Percentiles rank a stretch among this genome's conserved stretches.
These are phyloP conservation scores for Verticillium longisporum DNA, from an alignment of 2,329 filamentous ascomycete species.

Conservation along the genomic window DNA sequence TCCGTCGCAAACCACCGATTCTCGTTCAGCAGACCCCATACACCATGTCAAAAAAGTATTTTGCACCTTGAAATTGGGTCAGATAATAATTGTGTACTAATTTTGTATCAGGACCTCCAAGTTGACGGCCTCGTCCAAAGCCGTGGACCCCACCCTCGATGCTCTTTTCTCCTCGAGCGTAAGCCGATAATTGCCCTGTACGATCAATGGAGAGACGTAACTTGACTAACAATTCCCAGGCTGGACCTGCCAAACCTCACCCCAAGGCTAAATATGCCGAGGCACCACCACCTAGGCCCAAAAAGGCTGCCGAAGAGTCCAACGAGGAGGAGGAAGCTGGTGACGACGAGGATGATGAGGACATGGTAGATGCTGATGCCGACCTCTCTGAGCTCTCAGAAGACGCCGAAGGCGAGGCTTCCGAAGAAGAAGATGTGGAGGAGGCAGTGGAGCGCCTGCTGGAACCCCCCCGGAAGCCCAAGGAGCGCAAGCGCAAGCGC, in stretches of 20 bases:
- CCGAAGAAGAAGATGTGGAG: slow-evolving; percentile 17
- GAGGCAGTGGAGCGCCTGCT: slow-evolving; percentile 31
- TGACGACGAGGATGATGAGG: slow-evolving; percentile 20
- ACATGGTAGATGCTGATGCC: slow-evolving; percentile 17
- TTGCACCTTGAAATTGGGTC: neutral
- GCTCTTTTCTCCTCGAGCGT: slow-evolving; percentile 69
- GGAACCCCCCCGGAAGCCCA: slow-evolving; percentile 32
- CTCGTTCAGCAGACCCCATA: no score
- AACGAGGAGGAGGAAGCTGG: slow-evolving; percentile 23
- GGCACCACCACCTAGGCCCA: slow-evolving; percentile 22
- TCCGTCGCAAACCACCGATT: neutral
- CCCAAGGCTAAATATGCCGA: slow-evolving; percentile 37
- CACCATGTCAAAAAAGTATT: slow-evolving; percentile 14
- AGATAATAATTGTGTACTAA: neutral
- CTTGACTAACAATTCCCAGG: slow-evolving; percentile 25
- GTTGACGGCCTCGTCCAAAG: slow-evolving; percentile 40
- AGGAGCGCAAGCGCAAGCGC: slow-evolving; percentile 59
- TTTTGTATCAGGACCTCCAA: slow-evolving; percentile 8
- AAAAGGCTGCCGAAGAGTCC: slow-evolving; percentile 22
- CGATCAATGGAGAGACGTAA: neutral
- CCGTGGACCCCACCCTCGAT: slow-evolving; percentile 61
- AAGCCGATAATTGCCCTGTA: slow-evolving; percentile 27
- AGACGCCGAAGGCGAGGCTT: neutral
- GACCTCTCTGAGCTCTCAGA: slow-evolving; percentile 3
- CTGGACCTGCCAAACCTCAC: slow-evolving; percentile 43